Evolutionary conservation across 495 filamentous ascomycete genomes (phyloP).

Genomic region (Tuber borchii): DNA sequence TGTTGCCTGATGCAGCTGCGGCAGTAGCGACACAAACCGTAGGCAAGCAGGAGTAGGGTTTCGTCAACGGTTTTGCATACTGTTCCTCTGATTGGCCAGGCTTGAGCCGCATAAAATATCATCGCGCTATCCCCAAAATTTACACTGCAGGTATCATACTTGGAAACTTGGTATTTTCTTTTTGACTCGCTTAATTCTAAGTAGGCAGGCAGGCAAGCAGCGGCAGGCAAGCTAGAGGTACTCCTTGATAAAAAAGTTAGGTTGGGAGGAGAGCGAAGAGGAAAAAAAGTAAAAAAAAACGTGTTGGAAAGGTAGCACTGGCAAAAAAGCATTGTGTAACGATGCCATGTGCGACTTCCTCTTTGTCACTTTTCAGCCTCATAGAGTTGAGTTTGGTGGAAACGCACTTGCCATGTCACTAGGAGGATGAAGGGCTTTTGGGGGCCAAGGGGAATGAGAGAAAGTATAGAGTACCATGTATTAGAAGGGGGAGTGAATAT

Average conservation of each 20-base stretch:
- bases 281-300: not conserved
- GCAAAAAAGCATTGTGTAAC: not conserved
- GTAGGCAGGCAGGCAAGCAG: not conserved
- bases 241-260: not conserved
- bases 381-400: not conserved
- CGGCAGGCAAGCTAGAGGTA: not conserved
- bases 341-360: not conserved
- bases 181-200: not conserved
- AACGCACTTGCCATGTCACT: not conserved
- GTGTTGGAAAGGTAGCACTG: not conserved
- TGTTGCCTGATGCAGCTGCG: not conserved
- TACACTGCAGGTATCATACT: not conserved
- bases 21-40: not conserved
- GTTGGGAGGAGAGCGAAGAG: not conserved
- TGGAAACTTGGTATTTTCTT: not conserved
- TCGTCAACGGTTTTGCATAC: not conserved
- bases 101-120: not conserved
- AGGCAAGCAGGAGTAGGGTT: not conserved
- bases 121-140: not conserved
- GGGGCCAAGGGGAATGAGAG: not conserved
- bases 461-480: not conserved
- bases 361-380: conserved; percentile 1
- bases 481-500: not conserved
- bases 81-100: not conserved
- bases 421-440: not conserved